These are phyloP conservation scores for Senna tora DNA, from an alignment of 306 rosid species.

Conservation along the genomic window DNA sequence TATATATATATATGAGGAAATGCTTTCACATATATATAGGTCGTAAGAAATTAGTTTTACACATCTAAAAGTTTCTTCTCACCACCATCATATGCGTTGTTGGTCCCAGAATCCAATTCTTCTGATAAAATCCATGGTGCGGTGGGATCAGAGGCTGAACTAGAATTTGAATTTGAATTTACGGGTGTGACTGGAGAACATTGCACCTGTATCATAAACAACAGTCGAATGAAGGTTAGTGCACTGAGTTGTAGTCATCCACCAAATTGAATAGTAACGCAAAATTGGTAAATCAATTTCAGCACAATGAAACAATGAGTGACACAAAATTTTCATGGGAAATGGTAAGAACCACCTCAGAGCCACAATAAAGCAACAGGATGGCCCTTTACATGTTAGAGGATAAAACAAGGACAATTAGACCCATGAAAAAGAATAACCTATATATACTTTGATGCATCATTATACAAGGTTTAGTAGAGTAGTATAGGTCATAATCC, in stretches of 20 bases:
- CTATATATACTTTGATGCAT: no score
- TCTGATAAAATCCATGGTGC: slow-evolving; percentile 60
- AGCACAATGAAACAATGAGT: no score
- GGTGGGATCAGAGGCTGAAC: slow-evolving; percentile 63
- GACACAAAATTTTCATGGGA: no score
- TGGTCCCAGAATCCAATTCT: slow-evolving; percentile 70
- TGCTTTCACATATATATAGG: background rate
- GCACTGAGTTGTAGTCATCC: slow-evolving; percentile 31
- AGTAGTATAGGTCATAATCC: no score
- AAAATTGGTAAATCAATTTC: background rate
- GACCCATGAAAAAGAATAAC: no score
- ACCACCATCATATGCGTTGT: slow-evolving; percentile 47
- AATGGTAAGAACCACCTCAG: no score
- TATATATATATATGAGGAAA: slow-evolving; percentile 7
- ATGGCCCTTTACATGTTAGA: no score
- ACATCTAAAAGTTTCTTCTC: slow-evolving; percentile 54
- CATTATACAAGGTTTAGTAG: no score
- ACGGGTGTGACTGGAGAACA: slow-evolving; percentile 72
- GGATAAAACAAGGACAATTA: no score
- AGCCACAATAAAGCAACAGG: no score
- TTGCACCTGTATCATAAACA: slow-evolving; percentile 58
- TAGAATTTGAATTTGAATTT: slow-evolving; percentile 75
- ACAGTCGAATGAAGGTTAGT: slow-evolving; percentile 38
- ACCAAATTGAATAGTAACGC: slow-evolving; percentile 33
- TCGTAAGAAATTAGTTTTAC: slow-evolving; percentile 28